Base-by-base conservation (phyloP, 345 rosid species). In the Atalantia buxifolia region DNA sequence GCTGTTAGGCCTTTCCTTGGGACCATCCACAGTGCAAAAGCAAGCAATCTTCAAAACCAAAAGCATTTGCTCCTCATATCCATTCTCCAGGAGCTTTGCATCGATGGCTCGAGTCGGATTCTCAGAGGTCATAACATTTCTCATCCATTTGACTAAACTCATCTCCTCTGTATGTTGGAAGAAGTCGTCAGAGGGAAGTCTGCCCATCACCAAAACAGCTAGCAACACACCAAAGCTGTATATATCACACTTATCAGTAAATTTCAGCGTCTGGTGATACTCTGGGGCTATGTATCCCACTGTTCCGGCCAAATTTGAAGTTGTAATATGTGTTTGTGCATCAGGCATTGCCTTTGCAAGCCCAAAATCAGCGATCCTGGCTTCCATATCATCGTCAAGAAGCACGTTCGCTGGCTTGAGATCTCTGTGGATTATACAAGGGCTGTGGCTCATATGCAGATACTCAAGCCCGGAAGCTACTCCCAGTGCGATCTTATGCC, bases 261-360 rank as follows among this genome's bases (percentile, higher is more conserved):
- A 92, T 85, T 92, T 93, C 56, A 89, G 79, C 12, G 99, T 95
- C 75, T 88, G 96, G 72, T 93, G 87, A 85, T 90, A 95, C 82
- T 95, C 98, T 4, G 97, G 96, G 24, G 99, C 89, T 38, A 95
- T 93, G 80, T 91, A 95, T 38, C 99, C 99, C 80, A 93, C 83
- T 12, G 99, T 95, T 64, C 99, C 99, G 1, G 95, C 97, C 60
- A 92, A 66, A 77, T 86, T 85, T 0, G 94, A 89, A 30, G 90
- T 80, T 1, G 98, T 79, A 45, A 92, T 38, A 60, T 93, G 98
- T 1, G 98, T 91, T 27, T 71, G 21, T 19, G 92, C 87, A 81
- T 96, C 97, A 0, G 97, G 95, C 89, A 95, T 87, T 30, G 88
- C 81, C 77, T 90, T 90, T 28, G 99, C 98, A 4, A 93, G 91